Evolutionary conservation across 352 stramenopile species (phyloP), one percentile per base, ranked within the genome.

Genomic region (Thalassiosira hispida): DNA sequence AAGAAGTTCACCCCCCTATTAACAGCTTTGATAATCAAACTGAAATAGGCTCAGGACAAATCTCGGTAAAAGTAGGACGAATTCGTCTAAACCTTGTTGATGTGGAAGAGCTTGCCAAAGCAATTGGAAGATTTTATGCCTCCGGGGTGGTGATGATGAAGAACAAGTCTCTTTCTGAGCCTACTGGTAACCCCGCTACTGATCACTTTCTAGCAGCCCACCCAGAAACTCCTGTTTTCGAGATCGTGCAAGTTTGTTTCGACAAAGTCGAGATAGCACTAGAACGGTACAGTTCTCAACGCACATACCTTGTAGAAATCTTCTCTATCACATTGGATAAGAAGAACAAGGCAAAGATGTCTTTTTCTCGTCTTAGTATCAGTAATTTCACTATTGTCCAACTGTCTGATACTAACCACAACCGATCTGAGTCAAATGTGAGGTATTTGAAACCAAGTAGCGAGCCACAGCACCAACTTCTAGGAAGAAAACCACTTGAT

Each of bases 71-170:
- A 25, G 66, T 93, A 22, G 84, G 86, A 35, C 63, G 73, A 33
- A 88, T 93, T 25, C 64, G 67, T 42, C 61, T 93, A 31, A 92
- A 92, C 53, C 66, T 93, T 31, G 85, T 92, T 52, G 88, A 93
- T 53, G 86, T 83, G 12, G 88, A 92, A 75, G 82, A 85, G 18
- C 67, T 93, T 44, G 82, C 86, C 44, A 80, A 83, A 60, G 79
- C 86, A 6, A 77, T 92, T 29, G 88, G 86, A 12, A 87, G 84
- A 56, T 90, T 85, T 60, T 91, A 92, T 70, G 82, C 84, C 29
- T 72, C 80, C 55, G 81, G 79, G 47, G 40, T 92, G 47, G 40
- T 82, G 57, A 75, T 61, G 61, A 65, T 86, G 9, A 72, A 73
- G 25, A 60, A 72, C 11, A 77, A 79, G 25, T 47, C 53, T 47